These are phyloP conservation scores for Paecilomyces niveus DNA, from an alignment of 2,329 filamentous ascomycete genomes.

Conservation along the genomic window DNA sequence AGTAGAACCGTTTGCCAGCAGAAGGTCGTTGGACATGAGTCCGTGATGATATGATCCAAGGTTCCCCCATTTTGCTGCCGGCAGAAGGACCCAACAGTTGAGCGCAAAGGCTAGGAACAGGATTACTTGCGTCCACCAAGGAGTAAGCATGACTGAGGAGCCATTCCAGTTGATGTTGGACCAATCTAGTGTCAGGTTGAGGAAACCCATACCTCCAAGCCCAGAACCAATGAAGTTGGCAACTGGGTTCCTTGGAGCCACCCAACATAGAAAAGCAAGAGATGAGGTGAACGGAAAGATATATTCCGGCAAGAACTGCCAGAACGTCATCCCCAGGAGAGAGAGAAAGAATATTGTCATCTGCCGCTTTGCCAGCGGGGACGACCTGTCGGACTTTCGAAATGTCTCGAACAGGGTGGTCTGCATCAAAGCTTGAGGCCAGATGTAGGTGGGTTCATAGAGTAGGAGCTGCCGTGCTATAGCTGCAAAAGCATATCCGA, in stretches of 20 bases:
- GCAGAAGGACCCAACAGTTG: constrained; percentile 53
- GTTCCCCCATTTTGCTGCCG: constrained; percentile 52
- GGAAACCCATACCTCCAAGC: constrained; percentile 55
- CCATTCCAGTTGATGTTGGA: constrained; percentile 50
- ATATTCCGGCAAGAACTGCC: constrained; percentile 58
- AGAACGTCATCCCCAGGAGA: constrained; percentile 47
- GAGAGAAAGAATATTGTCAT: constrained; percentile 52
- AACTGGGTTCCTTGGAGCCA: constrained; percentile 50
- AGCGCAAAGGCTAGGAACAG: constrained; percentile 50
- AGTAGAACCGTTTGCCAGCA: constrained; percentile 42
- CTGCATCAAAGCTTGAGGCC: constrained; percentile 49
- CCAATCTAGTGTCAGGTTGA: constrained; percentile 56
- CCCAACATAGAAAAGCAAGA: constrained; percentile 57
- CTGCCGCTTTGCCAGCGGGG: constrained; percentile 44
- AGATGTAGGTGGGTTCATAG: constrained; percentile 52
- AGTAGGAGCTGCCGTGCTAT: constrained; percentile 51
- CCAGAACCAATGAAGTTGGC: constrained; percentile 57
- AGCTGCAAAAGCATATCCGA: constrained; percentile 53
- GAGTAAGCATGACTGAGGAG: constrained; percentile 46
- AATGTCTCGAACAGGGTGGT: constrained; percentile 53
- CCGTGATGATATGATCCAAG: constrained; percentile 46
- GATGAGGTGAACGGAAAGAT: constrained; percentile 55
- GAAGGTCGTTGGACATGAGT: constrained; percentile 53
- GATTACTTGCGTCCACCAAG: constrained; percentile 54
- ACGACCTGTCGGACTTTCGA: constrained; percentile 42